Conservation (phyloP, 805 yeast genomes). For the Diddensiella transvaalensis region DNA sequence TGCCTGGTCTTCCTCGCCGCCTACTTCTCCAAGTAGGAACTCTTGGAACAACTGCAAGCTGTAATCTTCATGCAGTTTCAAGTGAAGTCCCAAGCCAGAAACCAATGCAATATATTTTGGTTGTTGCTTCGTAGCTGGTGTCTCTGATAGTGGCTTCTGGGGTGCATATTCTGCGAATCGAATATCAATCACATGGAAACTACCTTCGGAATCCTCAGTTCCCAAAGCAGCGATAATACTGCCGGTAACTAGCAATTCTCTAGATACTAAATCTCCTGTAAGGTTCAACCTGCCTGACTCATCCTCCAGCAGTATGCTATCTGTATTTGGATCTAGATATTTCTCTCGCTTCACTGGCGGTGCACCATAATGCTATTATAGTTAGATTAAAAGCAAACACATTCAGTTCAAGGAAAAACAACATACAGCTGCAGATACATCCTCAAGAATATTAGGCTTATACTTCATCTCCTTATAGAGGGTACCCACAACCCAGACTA, state of each 20-base stretch:
- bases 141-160: slow-evolving; percentile 45
- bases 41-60: slow-evolving; percentile 58
- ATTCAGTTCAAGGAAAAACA: slow-evolving; percentile 26
- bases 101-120: slow-evolving; percentile 53
- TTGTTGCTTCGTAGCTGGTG: slow-evolving; percentile 4
- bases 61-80: slow-evolving; percentile 39
- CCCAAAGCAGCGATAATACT: slow-evolving; percentile 84
- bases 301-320: slow-evolving; percentile 77
- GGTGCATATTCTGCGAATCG: slow-evolving; percentile 64
- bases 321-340: slow-evolving; percentile 53
- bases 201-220: slow-evolving; percentile 76
- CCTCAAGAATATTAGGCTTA: slow-evolving; percentile 81
- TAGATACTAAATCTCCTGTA: slow-evolving; percentile 54
- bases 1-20: slow-evolving; percentile 28
- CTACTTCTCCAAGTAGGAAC: slow-evolving; percentile 69
- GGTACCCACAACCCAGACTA: slow-evolving; percentile 85
- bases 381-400: no score
- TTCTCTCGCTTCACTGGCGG: slow-evolving; percentile 38
- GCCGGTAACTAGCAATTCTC: slow-evolving; percentile 72
- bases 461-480: slow-evolving; percentile 76
- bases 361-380: slow-evolving; percentile 38
- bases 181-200: slow-evolving; percentile 78
- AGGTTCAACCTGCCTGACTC: slow-evolving; percentile 84
- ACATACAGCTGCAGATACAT: slow-evolving; percentile 50
- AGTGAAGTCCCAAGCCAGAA: slow-evolving; percentile 68